Evolutionary conservation across 2,329 filamentous ascomycete genomes (phyloP), one percentile per base, ranked within the genome.

Genomic region (Epichloe sibirici): DNA sequence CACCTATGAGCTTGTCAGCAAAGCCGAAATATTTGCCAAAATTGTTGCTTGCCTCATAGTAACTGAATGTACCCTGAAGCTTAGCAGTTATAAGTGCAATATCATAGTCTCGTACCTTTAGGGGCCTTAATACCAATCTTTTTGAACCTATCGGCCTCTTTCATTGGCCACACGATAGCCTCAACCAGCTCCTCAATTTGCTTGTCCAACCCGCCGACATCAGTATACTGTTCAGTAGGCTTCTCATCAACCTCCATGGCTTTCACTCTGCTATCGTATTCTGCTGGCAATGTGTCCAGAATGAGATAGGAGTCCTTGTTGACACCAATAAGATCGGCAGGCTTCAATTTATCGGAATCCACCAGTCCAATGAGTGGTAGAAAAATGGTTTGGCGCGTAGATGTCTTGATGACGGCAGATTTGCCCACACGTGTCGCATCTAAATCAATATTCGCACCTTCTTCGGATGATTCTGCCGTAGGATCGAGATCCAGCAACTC

Each of bases 241-340:
- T 98, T 98, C 79, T 98, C 94, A 64, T 98, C 93, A 7, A 98
- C 93, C 75, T 98, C 94, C 93, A 98, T 98, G 38, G 94, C 94
- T 76, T 98, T 98, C 59, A 98, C 93, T 69, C 93, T 83, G 73
- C 91, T 97, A 67, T 98, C 93, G 66, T 98, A 98, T 70, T 98
- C 94, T 46, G 93, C 93, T 1, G 93, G 93, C 59, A 98, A 77
- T 25, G 93, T 98, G 67, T 98, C 94, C 53, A 98, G 79, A 59
- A 98, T 88, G 38, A 98, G 83, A 68, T 98, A 98, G 54, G 91
- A 97, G 65, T 98, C 94, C 74, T 98, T 98, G 71, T 98, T 97
- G 54, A 98, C 90, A 70, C 93, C 93, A 57, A 98, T 98, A 47
- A 98, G 79, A 65, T 98, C 94, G 62, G 85, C 91, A 2, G 93